Evolutionary conservation across 768 basidiomycete genomes (phyloP), one percentile per base, ranked within the genome.

Genomic region (Calocybe gangraenosa): DNA sequence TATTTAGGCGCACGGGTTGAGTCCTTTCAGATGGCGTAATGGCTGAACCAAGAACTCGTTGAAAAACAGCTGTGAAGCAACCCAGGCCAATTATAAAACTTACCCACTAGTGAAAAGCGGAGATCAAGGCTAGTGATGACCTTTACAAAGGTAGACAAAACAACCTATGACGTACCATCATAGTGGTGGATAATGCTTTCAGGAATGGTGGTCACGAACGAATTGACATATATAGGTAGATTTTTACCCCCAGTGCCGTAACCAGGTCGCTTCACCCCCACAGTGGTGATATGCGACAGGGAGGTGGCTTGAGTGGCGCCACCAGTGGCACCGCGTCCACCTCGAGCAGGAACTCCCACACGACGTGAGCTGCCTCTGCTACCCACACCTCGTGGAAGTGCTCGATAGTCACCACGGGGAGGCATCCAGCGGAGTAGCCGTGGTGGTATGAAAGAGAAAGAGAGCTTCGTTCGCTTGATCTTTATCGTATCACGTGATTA

Each of bases 141-240:
- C 37, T 48, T 21, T n/a, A n/a, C n/a, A n/a, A 37, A 17, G 36
- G 21, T 32, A 7, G 34, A 18, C n/a, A 35, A 51, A 28, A 4
- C 36, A 44, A 42, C 21, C 37, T 38, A 42, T 46, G 1, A 62
- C 82, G 50, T 57, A 84, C 89, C 81, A 59, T 92, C 87, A 55
- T 91, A 90, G 55, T 91, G 89, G 49, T 83, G 73, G 33, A 89
- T 88, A 22, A 77, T 73, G 5, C 60, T 64, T 18, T 82, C 74
- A 0, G 87, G 81, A 13, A 85, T 78, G 0, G 73, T 68, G 2
- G 78, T 77, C 33, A 58, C 59, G 52, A 87, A 91, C 41, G 83
- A 83, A 60, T 91, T 92, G 23, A 75, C 73, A 41, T 47, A 65
- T 40, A 74, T 67, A 19, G 61, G 60, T 11, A 69, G 48, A 34